These are phyloP conservation scores for Yamadazyma laniorum DNA, from an alignment of 805 yeast genomes.

Conservation along the genomic window DNA sequence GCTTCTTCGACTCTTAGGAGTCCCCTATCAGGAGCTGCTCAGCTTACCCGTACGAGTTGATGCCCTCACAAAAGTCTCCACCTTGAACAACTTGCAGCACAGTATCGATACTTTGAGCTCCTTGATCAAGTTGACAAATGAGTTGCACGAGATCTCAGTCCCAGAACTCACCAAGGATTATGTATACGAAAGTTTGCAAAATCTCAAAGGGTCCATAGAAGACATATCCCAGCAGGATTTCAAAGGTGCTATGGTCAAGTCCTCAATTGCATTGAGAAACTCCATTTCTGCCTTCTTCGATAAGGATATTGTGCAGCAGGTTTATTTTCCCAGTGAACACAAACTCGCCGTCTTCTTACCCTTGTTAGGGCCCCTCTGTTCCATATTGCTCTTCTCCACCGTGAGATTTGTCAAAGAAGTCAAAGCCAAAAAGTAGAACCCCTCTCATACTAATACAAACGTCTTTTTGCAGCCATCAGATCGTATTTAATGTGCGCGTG, in stretches of 20 bases:
- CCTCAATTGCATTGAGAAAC: constrained; percentile 53
- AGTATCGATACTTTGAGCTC: constrained; percentile 73
- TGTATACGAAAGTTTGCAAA: constrained; percentile 50
- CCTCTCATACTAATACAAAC: neutral
- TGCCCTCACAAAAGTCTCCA: constrained; percentile 57
- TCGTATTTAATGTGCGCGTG: too few species aligned
- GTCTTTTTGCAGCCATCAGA: too few species aligned
- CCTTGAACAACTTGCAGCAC: constrained; percentile 55
- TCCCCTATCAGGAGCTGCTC: constrained; percentile 49
- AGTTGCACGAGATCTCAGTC: constrained; percentile 77
- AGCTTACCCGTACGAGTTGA: constrained; percentile 66
- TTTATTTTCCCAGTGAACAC: constrained; percentile 93
- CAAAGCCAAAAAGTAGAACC: constrained; percentile 2
- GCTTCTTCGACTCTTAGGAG: constrained; percentile 68
- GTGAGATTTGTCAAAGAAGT: constrained; percentile 29
- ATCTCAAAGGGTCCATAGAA: constrained; percentile 37
- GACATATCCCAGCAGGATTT: constrained; percentile 31
- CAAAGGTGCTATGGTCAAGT: constrained; percentile 29
- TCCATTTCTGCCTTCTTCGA: constrained; percentile 87
- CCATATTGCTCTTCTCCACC: constrained; percentile 57
- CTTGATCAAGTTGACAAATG: constrained; percentile 62
- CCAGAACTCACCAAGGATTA: constrained; percentile 67
- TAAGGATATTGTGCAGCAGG: constrained; percentile 92
- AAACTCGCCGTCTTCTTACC: constrained; percentile 93
- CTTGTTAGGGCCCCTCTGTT: constrained; percentile 76